A percentile compares a stretch with the other conserved stretches of the same genome.
These are phyloP conservation scores for Microdochium paspali DNA, from an alignment of 2,329 filamentous ascomycete genomes.

Conservation along the genomic window DNA sequence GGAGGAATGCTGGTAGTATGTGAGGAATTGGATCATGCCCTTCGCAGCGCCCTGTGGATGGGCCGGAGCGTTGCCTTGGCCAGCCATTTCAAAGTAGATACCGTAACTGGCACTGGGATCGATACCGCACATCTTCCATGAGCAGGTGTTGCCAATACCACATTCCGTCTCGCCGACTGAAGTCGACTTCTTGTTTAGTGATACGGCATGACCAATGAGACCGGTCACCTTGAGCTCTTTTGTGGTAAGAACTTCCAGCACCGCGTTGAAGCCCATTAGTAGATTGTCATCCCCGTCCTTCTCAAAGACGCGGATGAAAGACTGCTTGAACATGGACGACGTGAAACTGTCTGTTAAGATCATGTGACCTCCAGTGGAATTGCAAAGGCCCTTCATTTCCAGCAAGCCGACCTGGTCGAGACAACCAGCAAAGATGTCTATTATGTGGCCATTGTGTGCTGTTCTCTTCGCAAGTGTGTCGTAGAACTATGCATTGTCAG, in stretches of 20 bases:
- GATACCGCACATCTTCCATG: conserved; percentile 99
- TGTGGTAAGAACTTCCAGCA: conserved; percentile 89
- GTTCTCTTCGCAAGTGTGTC: conserved; percentile 88
- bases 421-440: conserved; percentile 96
- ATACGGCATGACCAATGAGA: conserved; percentile 91
- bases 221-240: conserved; percentile 98
- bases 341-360: conserved; percentile 97
- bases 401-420: conserved; percentile 93
- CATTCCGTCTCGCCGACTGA: conserved; percentile 97
- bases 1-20: conserved; percentile 95
- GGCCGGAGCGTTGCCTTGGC: conserved; percentile 70
- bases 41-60: conserved; percentile 81
- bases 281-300: conserved; percentile 93
- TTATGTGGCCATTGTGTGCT: conserved; percentile 92
- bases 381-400: conserved; percentile 96
- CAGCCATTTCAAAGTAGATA: conserved; percentile 95
- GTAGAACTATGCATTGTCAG: conserved; percentile 60
- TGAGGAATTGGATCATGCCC: conserved; percentile 96
- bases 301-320: conserved; percentile 93
- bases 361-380: conserved; percentile 96
- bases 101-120: conserved; percentile 90
- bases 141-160: conserved; percentile 95
- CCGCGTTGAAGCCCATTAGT: conserved; percentile 96
- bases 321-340: conserved; percentile 98
- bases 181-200: conserved; percentile 94